These are phyloP conservation scores for Dictyostelium purpureum DNA, from an alignment of 78 protist genomes.

Conservation along the genomic window DNA sequence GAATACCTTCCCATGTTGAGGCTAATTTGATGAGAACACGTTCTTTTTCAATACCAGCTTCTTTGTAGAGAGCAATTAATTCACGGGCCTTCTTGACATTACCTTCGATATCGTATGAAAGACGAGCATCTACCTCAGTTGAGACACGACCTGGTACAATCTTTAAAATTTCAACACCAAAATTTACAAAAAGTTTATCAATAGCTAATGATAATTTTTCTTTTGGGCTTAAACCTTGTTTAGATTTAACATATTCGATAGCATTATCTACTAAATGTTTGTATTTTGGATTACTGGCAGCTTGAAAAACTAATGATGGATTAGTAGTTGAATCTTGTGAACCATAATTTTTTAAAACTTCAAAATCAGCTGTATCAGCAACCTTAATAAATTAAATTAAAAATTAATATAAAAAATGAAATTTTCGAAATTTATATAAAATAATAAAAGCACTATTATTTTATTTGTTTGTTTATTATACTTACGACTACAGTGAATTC, in stretches of 20 bases:
- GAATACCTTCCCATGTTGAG: conserved; percentile 98
- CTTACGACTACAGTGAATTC: conserved; percentile 42
- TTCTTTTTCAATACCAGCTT: conserved; percentile 86
- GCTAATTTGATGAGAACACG: conserved; percentile 96
- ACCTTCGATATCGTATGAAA: conserved; percentile 94
- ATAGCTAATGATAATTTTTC: conserved; percentile 80
- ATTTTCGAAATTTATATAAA: conserved; percentile 90
- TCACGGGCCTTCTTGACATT: conserved; percentile 91
- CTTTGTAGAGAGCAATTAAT: conserved; percentile 92
- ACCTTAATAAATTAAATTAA: conserved; percentile 64
- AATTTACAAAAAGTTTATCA: conserved; percentile 89
- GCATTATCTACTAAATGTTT: conserved; percentile 89
- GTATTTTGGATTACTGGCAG: conserved; percentile 86
- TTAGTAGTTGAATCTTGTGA: conserved; percentile 98
- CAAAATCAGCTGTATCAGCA: conserved; percentile 97
- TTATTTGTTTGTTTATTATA: background rate
- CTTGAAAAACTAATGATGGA: conserved; percentile 95
- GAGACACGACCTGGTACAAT: conserved; percentile 97
- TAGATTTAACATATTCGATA: conserved; percentile 76
- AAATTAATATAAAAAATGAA: conserved; percentile 92
- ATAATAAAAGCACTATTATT: conserved; percentile 83
- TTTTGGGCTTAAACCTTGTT: background rate
- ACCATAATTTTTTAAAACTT: conserved; percentile 80
- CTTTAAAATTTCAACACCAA: conserved; percentile 97
- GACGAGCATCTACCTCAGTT: conserved; percentile 97